Conservation (phyloP, 495 filamentous ascomycete species). For the Neurospora sp. region DNA sequence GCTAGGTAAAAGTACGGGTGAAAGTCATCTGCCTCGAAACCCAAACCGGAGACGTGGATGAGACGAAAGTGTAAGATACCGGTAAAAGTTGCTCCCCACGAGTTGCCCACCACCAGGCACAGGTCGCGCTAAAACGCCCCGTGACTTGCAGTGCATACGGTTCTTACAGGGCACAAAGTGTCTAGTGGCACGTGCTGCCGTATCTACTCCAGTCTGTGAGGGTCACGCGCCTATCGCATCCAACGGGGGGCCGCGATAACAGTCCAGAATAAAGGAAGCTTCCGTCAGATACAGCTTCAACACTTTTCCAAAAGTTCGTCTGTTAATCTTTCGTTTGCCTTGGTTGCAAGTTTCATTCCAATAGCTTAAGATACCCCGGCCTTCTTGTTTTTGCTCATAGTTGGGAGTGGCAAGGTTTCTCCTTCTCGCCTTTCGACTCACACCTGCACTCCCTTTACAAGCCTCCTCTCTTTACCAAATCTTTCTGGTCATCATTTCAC, state of each 20-base stretch:
- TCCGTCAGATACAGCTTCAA: neutral
- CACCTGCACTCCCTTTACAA: neutral
- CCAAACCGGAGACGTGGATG: neutral
- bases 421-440: neutral
- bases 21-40: neutral
- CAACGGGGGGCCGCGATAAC: neutral
- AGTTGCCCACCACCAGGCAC: neutral
- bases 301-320: neutral
- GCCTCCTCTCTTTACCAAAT: neutral
- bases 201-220: conserved; percentile 13
- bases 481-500: neutral
- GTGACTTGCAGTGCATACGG: neutral
- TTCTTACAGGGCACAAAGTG: neutral
- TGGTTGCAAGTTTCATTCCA: neutral
- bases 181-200: conserved; percentile 18
- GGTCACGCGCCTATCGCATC: conserved; percentile 25
- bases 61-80: neutral
- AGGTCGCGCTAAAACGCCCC: neutral
- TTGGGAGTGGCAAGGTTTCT: neutral
- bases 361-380: neutral
- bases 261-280: neutral
- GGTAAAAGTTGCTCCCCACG: neutral
- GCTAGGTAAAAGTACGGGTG: neutral
- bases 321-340: neutral
- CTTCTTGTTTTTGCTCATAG: neutral